Base-by-base conservation (phyloP, 352 stramenopile genomes). In the Phytophthora europaea region DNA sequence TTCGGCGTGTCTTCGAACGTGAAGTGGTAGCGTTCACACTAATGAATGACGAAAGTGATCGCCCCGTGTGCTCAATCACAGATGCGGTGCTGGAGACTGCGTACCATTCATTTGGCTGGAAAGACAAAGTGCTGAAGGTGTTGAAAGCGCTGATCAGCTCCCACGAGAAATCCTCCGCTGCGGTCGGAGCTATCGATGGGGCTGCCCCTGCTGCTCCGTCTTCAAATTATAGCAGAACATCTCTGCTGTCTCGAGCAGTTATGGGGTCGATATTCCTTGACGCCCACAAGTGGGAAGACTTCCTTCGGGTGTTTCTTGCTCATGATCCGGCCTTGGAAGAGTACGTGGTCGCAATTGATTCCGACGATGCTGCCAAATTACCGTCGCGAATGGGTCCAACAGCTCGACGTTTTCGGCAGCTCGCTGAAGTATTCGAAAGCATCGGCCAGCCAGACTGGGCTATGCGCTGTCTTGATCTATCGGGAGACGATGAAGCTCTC, bases 401-500 rank as follows among this genome's bases (percentile, higher is more conserved):
- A 2, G 77, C 87, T 22, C 63, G 60, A 51, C 74, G 63, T 15
- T 90, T 89, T 55, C 75, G 61, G n/a, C 64, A 76, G 8, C 70
- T 96, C 15, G 86, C 70, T 0, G 20, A 20, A 13, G 76, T 89
- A 16, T 79, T 96, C 18, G 75, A 83, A 23, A 77, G 61, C 12
- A 54, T 94, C 50, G 87, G 88, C 1, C 84, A 95, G 45, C 69
- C 72, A 0, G 73, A 88, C 23, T 75, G 89, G 58, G 84, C 86
- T 2, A 53, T 89, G 20, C 83, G 84, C 38, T 95, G 85, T 45
- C 73, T 93, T 26, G 89, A 95, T 63, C 28, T 94, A 1, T 89
- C 86, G 28, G 88, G 89, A 31, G 85, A 94, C 45, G 88, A 96
- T 38, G 34, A 88, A 4, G 82, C 80, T 15, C 79, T 96, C 2